Conservation (phyloP, 805 yeast species). For the Diddensiella caesifluorescens region DNA sequence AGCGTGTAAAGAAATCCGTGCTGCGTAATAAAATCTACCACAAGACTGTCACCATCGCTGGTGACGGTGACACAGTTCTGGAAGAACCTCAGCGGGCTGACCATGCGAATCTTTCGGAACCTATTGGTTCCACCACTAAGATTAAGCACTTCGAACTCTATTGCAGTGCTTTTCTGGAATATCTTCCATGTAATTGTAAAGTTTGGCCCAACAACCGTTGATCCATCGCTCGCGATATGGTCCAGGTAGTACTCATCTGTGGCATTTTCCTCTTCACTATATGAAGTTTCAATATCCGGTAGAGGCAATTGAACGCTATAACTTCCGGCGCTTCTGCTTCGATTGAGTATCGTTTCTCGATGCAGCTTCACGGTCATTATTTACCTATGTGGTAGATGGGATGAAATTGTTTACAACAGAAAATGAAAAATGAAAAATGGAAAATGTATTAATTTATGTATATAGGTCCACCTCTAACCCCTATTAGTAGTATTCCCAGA, state of each 20-base stretch:
- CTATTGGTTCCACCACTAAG: conserved; percentile 30
- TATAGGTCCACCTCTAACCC: conserved; percentile 46
- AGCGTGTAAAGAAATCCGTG: conserved; percentile 50
- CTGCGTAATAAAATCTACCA: conserved; percentile 50
- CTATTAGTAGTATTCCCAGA: conserved; percentile 79
- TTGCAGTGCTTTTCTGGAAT: conserved; percentile 7
- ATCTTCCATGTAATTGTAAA: conserved; percentile 16
- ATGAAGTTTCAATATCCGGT: conserved; percentile 14
- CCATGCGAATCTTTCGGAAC: conserved; percentile 37
- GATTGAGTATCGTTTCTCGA: neutral
- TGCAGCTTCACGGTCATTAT: neutral
- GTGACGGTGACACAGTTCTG: conserved; percentile 37
- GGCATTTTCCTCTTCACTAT: neutral
- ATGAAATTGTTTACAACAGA: neutral
- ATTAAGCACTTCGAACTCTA: conserved; percentile 22
- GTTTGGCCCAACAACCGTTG: conserved; percentile 2
- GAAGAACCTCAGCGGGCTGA: conserved; percentile 36
- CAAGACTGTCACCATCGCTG: conserved; percentile 33
- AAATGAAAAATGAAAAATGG: neutral
- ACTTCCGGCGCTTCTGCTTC: neutral
- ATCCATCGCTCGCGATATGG: conserved; percentile 17
- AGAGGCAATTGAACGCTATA: conserved; percentile 10
- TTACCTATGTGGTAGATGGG: neutral
- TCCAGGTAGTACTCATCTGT: conserved; percentile 14
- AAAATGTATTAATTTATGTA: neutral